These are phyloP conservation scores for Pilasporangium apinafurcum DNA, from an alignment of 352 stramenopile genomes.

Conservation along the genomic window DNA sequence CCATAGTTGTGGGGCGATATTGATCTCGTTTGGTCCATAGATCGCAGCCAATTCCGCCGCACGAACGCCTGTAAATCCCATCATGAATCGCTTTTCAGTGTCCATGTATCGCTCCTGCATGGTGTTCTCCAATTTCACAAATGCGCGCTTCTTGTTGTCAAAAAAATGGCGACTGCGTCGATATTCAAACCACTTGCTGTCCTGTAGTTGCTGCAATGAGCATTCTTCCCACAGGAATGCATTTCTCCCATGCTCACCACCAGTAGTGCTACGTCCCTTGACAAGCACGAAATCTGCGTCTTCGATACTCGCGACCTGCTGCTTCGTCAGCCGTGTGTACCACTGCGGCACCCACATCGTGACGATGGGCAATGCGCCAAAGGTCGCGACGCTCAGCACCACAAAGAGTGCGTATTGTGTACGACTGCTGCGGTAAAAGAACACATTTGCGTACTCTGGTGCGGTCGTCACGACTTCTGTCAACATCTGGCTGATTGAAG, in stretches of 20 bases:
- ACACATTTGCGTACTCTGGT: slow-evolving; percentile 25
- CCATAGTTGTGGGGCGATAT: slow-evolving; percentile 40
- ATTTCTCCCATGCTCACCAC: too few species aligned
- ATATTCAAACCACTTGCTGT: slow-evolving; percentile 52
- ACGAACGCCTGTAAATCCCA: slow-evolving; percentile 15
- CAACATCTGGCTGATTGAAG: too few species aligned
- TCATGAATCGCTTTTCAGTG: slow-evolving; percentile 16
- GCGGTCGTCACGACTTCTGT: slow-evolving; percentile 31
- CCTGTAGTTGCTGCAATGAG: slow-evolving; percentile 12
- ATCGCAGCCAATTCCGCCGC: slow-evolving; percentile 29
- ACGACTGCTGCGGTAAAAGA: slow-evolving; percentile 26
- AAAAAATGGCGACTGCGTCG: slow-evolving; percentile 63
- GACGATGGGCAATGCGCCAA: slow-evolving; percentile 32
- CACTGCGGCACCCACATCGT: slow-evolving; percentile 52
- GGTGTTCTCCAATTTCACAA: slow-evolving; percentile 48
- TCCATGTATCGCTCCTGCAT: slow-evolving; percentile 38
- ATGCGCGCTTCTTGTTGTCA: slow-evolving; percentile 37
- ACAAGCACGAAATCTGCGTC: slow-evolving; percentile 56
- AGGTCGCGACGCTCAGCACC: slow-evolving; percentile 25
- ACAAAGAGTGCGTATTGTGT: slow-evolving; percentile 37
- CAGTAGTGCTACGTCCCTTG: slow-evolving; percentile 4
- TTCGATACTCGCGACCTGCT: slow-evolving; percentile 21
- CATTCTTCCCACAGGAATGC: slow-evolving; percentile 47
- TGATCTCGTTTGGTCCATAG: slow-evolving; percentile 55
- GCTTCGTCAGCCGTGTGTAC: slow-evolving; percentile 46